phyloP scores from a whole-genome alignment of 2,329 filamentous ascomycete species.

The Setomelanomma holmii region DNA sequence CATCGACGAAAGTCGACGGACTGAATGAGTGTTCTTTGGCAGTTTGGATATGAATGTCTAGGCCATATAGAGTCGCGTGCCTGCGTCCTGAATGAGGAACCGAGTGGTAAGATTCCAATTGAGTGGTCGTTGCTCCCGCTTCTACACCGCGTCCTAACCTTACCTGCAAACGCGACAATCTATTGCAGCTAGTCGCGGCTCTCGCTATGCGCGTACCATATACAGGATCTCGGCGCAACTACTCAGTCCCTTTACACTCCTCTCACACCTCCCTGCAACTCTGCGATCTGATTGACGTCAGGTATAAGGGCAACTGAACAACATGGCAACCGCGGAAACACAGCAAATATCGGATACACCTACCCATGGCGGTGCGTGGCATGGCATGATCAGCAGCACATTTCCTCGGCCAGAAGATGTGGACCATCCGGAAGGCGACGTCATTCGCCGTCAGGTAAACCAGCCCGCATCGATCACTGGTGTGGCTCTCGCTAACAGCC shows the following conservation, averaged over 20 bases:
- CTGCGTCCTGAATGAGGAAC: not conserved
- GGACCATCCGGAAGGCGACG: slow-evolving; percentile 37
- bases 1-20: too few relatives aligned
- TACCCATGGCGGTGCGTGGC: not conserved
- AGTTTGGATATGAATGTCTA: too few relatives aligned
- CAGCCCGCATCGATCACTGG: not conserved
- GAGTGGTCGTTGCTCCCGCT: slow-evolving; percentile 1
- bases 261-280: too few relatives aligned
- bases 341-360: not conserved
- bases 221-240: too few relatives aligned
- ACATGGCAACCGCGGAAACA: not conserved
- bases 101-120: too few relatives aligned
- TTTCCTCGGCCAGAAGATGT: not conserved
- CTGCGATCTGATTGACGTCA: too few relatives aligned
- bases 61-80: too few relatives aligned
- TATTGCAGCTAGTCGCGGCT: too few relatives aligned
- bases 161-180: not conserved
- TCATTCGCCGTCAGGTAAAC: slow-evolving; percentile 38
- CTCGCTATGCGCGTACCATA: too few relatives aligned
- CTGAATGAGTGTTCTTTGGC: too few relatives aligned
- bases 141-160: slow-evolving; percentile 1
- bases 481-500: slow-evolving; percentile 6
- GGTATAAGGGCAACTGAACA: not conserved
- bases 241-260: too few relatives aligned
- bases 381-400: not conserved